Conservation (phyloP, 768 basidiomycete species). For the Leccinum subtestaceum region DNA sequence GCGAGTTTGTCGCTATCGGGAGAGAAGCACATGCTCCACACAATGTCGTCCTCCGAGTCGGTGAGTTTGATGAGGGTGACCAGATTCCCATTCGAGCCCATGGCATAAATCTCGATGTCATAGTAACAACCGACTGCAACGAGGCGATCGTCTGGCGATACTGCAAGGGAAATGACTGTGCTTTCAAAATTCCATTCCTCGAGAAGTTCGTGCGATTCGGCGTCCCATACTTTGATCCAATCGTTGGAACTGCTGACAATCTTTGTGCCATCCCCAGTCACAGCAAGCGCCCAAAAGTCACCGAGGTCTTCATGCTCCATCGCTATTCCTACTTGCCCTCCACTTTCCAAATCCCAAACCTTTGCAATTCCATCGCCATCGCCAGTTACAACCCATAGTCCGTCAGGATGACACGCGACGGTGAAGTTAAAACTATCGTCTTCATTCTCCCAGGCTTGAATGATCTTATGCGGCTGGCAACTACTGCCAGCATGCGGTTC, state of each 20-base stretch:
- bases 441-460: too few species aligned
- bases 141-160: neutral
- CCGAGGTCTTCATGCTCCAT: neutral
- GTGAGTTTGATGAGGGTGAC: too few species aligned
- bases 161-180: neutral
- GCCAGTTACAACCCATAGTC: slow-evolving; percentile 2
- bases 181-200: neutral
- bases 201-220: neutral
- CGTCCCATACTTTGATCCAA: neutral
- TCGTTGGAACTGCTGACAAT: neutral
- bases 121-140: neutral
- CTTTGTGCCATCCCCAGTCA: neutral
- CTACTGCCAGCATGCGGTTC: too few species aligned
- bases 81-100: too few species aligned
- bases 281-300: neutral
- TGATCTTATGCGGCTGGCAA: too few species aligned
- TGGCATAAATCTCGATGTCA: neutral
- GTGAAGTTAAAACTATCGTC: fast-evolving
- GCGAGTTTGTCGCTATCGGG: neutral
- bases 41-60: too few species aligned
- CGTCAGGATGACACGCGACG: slow-evolving; percentile 3
- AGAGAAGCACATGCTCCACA: neutral
- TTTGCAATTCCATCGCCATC: neutral
- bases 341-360: slow-evolving; percentile 6
- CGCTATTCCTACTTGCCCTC: neutral